Percentiles rank a stretch among this genome's conserved stretches.
Evolutionary conservation across 1,139 yeast genomes (phyloP).

Genomic region (Kurtzmaniella natalensis): DNA sequence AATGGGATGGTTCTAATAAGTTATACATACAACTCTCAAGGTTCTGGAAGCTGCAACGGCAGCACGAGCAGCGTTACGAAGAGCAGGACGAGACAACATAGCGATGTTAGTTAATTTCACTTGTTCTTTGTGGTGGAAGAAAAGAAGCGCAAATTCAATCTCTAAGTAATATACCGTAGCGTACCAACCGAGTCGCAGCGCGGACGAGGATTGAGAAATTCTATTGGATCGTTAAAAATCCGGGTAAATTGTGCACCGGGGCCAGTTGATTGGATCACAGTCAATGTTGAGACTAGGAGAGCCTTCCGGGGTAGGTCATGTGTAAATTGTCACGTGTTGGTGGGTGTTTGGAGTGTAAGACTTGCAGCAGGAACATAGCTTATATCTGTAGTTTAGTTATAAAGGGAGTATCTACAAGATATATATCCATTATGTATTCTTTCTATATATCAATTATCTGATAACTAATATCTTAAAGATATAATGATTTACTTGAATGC

Average conservation of each 20-base stretch:
- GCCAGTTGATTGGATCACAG: constrained; percentile 7
- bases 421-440: too few species aligned
- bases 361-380: too few species aligned
- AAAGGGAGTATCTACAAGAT: too few species aligned
- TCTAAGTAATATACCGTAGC: constrained; percentile 6
- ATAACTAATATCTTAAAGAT: too few species aligned
- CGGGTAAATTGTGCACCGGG: constrained; percentile 6
- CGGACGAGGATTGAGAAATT: constrained; percentile 9
- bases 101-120: constrained; percentile 7
- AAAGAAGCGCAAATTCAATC: constrained; percentile 8
- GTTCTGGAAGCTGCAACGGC: constrained; percentile 62
- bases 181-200: constrained; percentile 9
- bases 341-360: too few species aligned
- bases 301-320: too few species aligned
- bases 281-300: too few species aligned
- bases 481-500: too few species aligned
- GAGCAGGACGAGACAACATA: constrained; percentile 81
- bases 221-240: constrained; percentile 9
- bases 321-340: too few species aligned
- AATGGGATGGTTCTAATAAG: neutral
- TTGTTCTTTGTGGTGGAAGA: constrained; percentile 9
- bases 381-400: too few species aligned
- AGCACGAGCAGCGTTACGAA: constrained; percentile 79
- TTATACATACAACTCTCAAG: constrained; percentile 61
- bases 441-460: too few species aligned